A percentile compares a stretch with the other conserved stretches of the same genome.
Evolutionary conservation across 2,329 filamentous ascomycete species (phyloP).

Genomic region (Fusarium goolgardi): DNA sequence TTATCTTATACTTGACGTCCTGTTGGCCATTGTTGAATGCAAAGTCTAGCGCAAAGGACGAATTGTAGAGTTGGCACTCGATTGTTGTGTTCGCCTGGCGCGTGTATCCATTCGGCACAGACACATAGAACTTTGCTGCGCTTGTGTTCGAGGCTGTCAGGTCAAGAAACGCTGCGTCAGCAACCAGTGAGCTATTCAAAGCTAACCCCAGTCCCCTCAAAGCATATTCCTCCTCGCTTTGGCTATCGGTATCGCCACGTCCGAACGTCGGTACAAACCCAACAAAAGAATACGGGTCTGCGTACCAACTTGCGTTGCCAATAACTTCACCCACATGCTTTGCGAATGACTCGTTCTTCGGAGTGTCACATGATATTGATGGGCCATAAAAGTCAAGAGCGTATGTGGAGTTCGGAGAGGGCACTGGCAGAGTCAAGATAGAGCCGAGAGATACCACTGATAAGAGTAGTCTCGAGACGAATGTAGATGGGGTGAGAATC

Average conservation of each 20-base stretch:
- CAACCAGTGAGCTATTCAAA: neutral
- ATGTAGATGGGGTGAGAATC: neutral
- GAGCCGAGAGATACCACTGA: constrained; percentile 2
- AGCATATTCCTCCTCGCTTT: neutral
- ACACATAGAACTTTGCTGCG: neutral
- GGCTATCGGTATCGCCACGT: neutral
- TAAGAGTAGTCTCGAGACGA: neutral
- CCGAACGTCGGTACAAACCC: neutral
- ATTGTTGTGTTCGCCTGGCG: neutral
- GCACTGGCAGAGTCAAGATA: constrained; percentile 1
- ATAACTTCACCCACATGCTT: neutral
- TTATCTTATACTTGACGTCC: neutral
- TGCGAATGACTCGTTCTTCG: neutral
- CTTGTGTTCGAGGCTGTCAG: neutral
- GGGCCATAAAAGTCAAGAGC: constrained; percentile 12
- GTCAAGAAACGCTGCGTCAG: neutral
- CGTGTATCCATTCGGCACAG: rapidly evolving
- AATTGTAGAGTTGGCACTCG: constrained; percentile 15
- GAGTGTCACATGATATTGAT: neutral
- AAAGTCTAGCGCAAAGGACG: constrained; percentile 7
- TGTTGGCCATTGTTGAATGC: constrained; percentile 11
- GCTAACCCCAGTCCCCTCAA: neutral
- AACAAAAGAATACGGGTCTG: neutral
- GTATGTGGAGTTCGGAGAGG: constrained; percentile 19
- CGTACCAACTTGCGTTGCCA: rapidly evolving